Base-by-base conservation (phyloP, 148 eudicot genomes). In the Cornus kousa region DNA sequence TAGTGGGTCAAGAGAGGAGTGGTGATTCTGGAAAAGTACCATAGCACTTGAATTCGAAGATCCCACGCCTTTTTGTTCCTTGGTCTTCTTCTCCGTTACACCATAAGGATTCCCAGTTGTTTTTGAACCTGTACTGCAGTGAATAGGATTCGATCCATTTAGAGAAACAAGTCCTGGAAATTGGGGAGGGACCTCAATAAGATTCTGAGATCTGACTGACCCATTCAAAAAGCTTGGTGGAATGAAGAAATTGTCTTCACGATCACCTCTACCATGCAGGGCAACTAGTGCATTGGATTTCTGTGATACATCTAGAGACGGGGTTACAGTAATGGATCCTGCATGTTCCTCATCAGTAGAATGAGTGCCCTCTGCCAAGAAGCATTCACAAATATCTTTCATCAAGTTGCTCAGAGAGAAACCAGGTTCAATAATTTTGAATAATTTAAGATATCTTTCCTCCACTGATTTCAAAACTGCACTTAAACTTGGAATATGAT, bases 381-480 rank as follows among this genome's bases (percentile, higher is more conserved):
- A 83, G 74, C 81, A 74, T 46, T 88, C 82, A 74, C 93, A 87
- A 67, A 92, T 24, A 39, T 84, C 90, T 55, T 85, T 84, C 79
- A 92, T 78, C 78, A 90, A 46, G 9, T 78, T 81, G 74, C 33
- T 35, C 39, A 83, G 67, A 31, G 89, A 88, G 67, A 87, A 87
- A 32, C 73, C 81, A 64, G 88, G 83, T 17, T 78, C 83, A 19
- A 23, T 1, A 46, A 79, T 39, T 57, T 78, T 83, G 70, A 81
- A 79, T 43, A 85, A 80, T 81, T 81, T 82, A 48, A 80, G 80
- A 71, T 70, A 86, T 68, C 79, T 87, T 20, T 77, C 87, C 83
- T 89, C 94, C 73, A 87, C 82, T 24, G 71, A 67, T 70, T 84
- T 88, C 69, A 91, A 66, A 65, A 91, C 79, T 32, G 83, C 83